Percentiles rank a stretch among this genome's conserved stretches.
These are phyloP conservation scores for Penicillium sp. DNA, from an alignment of 2,329 filamentous ascomycete species.

Conservation along the genomic window DNA sequence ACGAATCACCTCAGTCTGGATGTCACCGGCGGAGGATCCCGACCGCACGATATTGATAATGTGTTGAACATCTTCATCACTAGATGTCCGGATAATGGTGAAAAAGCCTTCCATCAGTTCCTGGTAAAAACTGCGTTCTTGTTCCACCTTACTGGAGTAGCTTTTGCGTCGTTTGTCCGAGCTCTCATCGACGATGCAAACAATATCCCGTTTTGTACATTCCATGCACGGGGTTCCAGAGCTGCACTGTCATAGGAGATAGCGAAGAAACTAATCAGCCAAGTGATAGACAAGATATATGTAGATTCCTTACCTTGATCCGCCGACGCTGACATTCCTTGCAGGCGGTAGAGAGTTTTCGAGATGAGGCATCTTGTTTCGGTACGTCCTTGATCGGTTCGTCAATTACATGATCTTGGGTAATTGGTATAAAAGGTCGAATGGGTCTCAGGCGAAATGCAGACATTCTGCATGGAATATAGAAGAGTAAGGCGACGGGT, in stretches of 20 bases:
- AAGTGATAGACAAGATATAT: background rate
- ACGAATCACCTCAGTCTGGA: background rate
- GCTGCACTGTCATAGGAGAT: background rate
- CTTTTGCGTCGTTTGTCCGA: background rate
- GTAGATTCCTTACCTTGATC: background rate
- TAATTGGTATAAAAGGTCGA: background rate
- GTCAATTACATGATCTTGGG: background rate
- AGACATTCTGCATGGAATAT: background rate
- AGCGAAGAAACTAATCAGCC: background rate
- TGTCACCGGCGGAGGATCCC: background rate
- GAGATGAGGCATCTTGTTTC: background rate
- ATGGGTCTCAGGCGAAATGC: background rate
- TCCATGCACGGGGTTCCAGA: background rate
- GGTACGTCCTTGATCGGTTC: background rate
- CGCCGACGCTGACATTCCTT: background rate
- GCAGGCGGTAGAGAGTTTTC: background rate
- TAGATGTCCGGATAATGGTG: background rate
- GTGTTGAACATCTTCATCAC: background rate
- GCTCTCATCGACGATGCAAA: background rate
- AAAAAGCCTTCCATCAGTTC: background rate
- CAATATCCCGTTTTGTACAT: background rate
- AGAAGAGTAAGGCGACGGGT: background rate
- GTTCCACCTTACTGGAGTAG: background rate
- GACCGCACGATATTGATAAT: background rate
- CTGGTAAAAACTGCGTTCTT: background rate